Evolutionary conservation across 2,329 filamentous ascomycete genomes (phyloP).

Genomic region (Keithomyces neogunnii): DNA sequence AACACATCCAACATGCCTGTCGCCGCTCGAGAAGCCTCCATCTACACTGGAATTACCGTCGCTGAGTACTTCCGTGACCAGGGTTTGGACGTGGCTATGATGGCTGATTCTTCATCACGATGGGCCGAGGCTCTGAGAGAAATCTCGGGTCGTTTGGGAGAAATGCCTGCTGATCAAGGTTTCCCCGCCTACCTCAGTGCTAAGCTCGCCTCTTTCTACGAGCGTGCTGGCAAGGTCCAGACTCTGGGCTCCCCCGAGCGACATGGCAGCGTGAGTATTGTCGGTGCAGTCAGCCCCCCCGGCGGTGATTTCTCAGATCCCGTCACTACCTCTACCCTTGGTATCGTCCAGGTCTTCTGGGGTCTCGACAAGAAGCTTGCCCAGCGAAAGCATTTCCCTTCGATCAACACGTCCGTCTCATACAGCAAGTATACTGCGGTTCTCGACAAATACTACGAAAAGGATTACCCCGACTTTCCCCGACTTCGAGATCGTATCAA

Average conservation of each 20-base stretch:
- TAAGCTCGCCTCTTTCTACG: conserved; percentile 98
- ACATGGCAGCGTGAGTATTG: conserved; percentile 89
- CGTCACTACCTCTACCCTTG: conserved; percentile 84
- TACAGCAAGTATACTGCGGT: conserved; percentile 94
- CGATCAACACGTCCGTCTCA: conserved; percentile 87
- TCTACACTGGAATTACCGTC: conserved; percentile 93
- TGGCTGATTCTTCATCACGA: conserved; percentile 96
- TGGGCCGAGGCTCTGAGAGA: conserved; percentile 99
- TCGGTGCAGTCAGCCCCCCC: conserved; percentile 92
- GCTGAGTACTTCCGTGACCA: conserved; percentile 97
- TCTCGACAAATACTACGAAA: conserved; percentile 89
- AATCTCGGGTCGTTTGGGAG: conserved; percentile 94
- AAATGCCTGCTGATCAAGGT: conserved; percentile 99
- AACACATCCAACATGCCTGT: conserved; percentile 99
- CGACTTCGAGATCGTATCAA: conserved; percentile 86
- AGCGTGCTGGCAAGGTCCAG: conserved; percentile 84
- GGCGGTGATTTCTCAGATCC: conserved; percentile 99
- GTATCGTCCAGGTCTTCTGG: conserved; percentile 99
- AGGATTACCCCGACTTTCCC: conserved; percentile 90
- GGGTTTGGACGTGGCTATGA: conserved; percentile 97
- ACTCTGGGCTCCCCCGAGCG: conserved; percentile 84
- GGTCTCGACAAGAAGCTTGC: conserved; percentile 99
- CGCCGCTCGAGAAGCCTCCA: conserved; percentile 94
- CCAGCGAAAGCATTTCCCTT: conserved; percentile 98
- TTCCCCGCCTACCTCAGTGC: conserved; percentile 96